Conservation (phyloP, 1,139 yeast species). For the Geotrichum fermentans region DNA sequence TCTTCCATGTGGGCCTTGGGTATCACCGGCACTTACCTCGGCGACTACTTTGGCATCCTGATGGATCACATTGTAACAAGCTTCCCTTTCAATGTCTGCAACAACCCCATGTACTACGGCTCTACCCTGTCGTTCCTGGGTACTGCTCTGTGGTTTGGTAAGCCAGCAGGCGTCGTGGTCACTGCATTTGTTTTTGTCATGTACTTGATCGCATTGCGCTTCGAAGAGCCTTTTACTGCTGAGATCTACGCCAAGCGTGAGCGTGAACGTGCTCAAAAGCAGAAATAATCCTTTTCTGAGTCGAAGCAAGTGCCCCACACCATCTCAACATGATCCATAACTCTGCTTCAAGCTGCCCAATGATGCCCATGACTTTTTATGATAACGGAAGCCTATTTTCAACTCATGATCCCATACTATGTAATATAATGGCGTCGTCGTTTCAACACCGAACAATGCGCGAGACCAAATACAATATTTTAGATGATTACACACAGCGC, state of each 20-base stretch:
- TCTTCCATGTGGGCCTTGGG: constrained; percentile 93
- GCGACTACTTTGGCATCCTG: constrained; percentile 94
- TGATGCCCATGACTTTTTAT: constrained; percentile 6
- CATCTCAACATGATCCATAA: background rate
- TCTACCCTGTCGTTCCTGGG: constrained; percentile 86
- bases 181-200: constrained; percentile 68
- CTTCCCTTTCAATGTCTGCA: constrained; percentile 85
- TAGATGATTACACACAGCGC: too few species aligned
- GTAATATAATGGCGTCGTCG: background rate
- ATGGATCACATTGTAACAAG: constrained; percentile 88
- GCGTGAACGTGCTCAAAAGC: constrained; percentile 31
- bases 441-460: background rate
- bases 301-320: background rate
- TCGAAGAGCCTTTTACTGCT: constrained; percentile 96
- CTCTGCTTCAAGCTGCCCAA: background rate
- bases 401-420: background rate
- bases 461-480: too few species aligned
- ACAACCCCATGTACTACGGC: constrained; percentile 97
- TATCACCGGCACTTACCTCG: constrained; percentile 90
- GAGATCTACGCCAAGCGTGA: constrained; percentile 71
- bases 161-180: constrained; percentile 79
- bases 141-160: constrained; percentile 80
- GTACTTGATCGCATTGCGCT: constrained; percentile 76
- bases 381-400: background rate
- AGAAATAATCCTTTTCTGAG: background rate